These are phyloP conservation scores for Mrakia gelida DNA, from an alignment of 768 basidiomycete genomes.

Conservation along the genomic window DNA sequence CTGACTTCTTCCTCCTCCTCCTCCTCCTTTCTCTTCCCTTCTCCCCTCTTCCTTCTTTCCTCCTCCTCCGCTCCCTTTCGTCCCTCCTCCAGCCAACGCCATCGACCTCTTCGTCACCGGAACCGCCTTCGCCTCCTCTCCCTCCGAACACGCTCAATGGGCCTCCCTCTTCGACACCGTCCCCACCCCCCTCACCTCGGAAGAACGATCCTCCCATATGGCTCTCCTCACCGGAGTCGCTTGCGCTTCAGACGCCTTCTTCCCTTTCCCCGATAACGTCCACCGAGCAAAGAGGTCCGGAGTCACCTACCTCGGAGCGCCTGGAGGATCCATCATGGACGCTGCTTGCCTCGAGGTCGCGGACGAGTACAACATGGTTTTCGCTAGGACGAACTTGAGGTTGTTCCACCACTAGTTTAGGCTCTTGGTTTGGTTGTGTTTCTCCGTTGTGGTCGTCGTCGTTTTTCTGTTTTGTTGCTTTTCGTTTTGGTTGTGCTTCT, in stretches of 20 bases:
- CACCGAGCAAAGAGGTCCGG: slow-evolving; percentile 88
- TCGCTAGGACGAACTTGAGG: slow-evolving; percentile 63
- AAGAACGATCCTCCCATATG: slow-evolving; percentile 73
- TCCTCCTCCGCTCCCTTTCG: not conserved
- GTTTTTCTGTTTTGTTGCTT: not conserved
- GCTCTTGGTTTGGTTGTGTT: not conserved
- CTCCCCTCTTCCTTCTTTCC: not conserved
- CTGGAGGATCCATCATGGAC: slow-evolving; percentile 92
- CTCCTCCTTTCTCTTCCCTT: not conserved
- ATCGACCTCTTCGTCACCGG: slow-evolving; percentile 94
- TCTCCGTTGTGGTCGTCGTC: not conserved
- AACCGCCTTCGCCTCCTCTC: slow-evolving; percentile 66
- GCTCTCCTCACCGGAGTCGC: slow-evolving; percentile 69
- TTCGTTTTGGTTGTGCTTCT: not conserved
- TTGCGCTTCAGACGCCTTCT: slow-evolving; percentile 96
- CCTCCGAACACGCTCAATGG: slow-evolving; percentile 86
- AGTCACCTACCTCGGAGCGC: slow-evolving; percentile 81
- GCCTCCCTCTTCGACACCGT: slow-evolving; percentile 73
- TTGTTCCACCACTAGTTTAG: slow-evolving; percentile 32
- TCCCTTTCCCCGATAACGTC: slow-evolving; percentile 99
- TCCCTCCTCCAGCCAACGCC: slow-evolving; percentile 78
- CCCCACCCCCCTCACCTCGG: slow-evolving; percentile 60
- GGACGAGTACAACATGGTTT: slow-evolving; percentile 86
- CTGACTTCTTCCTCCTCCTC: too few relatives aligned
- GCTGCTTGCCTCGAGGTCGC: slow-evolving; percentile 92